Evolutionary conservation across 352 stramenopile genomes (phyloP).

Genomic region (Globisporangium polare): DNA sequence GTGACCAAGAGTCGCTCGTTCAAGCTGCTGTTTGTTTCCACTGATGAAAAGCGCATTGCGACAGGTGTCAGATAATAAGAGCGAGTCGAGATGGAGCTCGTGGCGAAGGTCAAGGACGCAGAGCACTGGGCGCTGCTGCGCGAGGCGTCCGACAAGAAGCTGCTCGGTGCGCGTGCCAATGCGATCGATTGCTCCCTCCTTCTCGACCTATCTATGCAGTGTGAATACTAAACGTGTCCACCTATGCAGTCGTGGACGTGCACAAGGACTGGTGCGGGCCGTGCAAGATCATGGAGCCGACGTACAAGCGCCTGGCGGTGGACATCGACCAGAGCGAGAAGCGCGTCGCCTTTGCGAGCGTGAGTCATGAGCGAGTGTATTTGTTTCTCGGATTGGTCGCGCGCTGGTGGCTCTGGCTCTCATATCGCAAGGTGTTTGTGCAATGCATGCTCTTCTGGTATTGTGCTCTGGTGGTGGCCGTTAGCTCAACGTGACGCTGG

Average conservation of each 20-base stretch:
- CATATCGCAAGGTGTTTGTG: neutral
- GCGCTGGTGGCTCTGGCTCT: slow-evolving; percentile 1
- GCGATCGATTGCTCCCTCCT: neutral
- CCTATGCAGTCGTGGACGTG: slow-evolving; percentile 47
- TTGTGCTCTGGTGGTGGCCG: neutral
- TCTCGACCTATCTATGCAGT: too few relatives aligned
- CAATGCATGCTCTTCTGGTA: neutral
- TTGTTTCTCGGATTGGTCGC: neutral
- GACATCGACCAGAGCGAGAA: slow-evolving; percentile 59
- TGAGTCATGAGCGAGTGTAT: slow-evolving; percentile 17
- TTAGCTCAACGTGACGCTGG: slow-evolving; percentile 50
- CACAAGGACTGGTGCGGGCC: slow-evolving; percentile 73
- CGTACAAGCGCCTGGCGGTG: slow-evolving; percentile 56
- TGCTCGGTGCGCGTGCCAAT: slow-evolving; percentile 22
- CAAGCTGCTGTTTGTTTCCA: neutral
- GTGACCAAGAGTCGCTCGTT: neutral
- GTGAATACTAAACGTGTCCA: neutral
- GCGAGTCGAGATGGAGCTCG: slow-evolving; percentile 30
- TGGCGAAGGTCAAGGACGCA: slow-evolving; percentile 50
- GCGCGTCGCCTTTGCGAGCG: slow-evolving; percentile 46
- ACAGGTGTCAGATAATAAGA: neutral
- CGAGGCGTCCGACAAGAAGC: slow-evolving; percentile 56
- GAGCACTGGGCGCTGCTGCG: slow-evolving; percentile 58
- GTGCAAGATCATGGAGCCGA: slow-evolving; percentile 75
- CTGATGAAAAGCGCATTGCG: neutral